phyloP scores from a whole-genome alignment of 352 stramenopile species.

The Phytopythium aichiense region DNA sequence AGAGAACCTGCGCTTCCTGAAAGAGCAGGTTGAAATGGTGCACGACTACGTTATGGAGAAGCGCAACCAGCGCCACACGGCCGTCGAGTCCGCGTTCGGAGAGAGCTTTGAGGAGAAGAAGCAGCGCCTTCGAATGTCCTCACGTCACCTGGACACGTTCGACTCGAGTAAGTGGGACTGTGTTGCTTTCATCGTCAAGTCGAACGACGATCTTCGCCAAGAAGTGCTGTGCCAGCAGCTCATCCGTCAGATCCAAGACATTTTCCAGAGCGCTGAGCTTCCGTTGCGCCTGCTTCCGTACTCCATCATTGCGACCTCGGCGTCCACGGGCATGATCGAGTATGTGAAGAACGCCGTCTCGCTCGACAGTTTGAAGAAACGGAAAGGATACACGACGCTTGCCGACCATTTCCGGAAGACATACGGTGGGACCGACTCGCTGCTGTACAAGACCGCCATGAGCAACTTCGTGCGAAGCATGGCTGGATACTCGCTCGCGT shows the following conservation, averaged over 20 bases:
- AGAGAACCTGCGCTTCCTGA: slow-evolving; percentile 50
- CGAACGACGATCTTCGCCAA: slow-evolving; percentile 97
- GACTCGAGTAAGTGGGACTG: slow-evolving; percentile 54
- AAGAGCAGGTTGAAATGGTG: slow-evolving; percentile 66
- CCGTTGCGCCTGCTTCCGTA: slow-evolving; percentile 95
- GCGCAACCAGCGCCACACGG: slow-evolving; percentile 53
- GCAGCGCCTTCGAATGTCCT: slow-evolving; percentile 56
- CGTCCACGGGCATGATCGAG: slow-evolving; percentile 96
- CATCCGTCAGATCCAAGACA: slow-evolving; percentile 94
- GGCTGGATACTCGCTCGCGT: slow-evolving; percentile 97
- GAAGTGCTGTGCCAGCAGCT: slow-evolving; percentile 97
- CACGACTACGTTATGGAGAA: slow-evolving; percentile 66
- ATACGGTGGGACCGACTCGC: slow-evolving; percentile 84
- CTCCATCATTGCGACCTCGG: slow-evolving; percentile 94
- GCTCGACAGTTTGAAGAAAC: slow-evolving; percentile 95
- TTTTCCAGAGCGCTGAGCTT: slow-evolving; percentile 93
- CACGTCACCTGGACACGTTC: slow-evolving; percentile 26
- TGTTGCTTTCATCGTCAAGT: slow-evolving; percentile 96
- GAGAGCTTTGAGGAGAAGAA: slow-evolving; percentile 83
- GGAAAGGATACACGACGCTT: slow-evolving; percentile 77
- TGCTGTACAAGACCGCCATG: slow-evolving; percentile 92
- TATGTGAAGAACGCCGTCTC: slow-evolving; percentile 96
- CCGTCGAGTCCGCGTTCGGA: slow-evolving; percentile 74
- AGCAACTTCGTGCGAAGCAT: slow-evolving; percentile 96
- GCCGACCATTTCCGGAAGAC: slow-evolving; percentile 90